A percentile compares a stretch with the other conserved stretches of the same genome.
These are phyloP conservation scores for Trichoderma pleuroti DNA, from an alignment of 2,329 filamentous ascomycete species.

Conservation along the genomic window DNA sequence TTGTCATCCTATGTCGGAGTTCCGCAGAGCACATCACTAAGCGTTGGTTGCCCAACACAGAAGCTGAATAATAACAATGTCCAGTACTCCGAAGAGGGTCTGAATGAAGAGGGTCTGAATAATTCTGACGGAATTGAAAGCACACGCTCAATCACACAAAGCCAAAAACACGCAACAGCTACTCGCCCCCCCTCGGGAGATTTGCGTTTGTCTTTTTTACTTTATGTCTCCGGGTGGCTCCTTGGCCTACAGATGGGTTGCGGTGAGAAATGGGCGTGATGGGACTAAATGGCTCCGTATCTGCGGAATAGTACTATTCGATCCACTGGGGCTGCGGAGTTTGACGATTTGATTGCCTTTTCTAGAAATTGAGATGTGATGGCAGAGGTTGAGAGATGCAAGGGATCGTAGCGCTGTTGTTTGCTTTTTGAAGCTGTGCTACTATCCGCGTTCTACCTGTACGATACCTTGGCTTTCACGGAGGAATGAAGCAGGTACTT, in stretches of 20 bases:
- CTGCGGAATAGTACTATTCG: conserved; percentile 2
- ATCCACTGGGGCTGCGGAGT: conserved; percentile 5
- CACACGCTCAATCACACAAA: background rate
- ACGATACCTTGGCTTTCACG: background rate
- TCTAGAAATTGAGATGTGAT: background rate
- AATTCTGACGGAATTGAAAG: background rate
- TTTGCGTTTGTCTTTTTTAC: background rate
- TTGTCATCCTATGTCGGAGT: background rate
- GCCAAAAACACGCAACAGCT: background rate
- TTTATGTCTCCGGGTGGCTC: background rate
- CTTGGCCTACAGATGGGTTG: background rate
- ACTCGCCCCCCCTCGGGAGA: background rate
- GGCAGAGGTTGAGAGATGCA: background rate
- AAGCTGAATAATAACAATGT: background rate
- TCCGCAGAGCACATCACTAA: background rate
- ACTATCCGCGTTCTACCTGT: background rate
- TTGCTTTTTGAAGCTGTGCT: background rate
- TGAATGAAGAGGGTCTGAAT: background rate
- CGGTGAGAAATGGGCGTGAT: background rate
- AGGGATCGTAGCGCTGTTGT: background rate
- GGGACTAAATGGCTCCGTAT: background rate
- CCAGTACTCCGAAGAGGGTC: background rate
- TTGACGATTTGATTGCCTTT: background rate
- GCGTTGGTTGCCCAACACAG: background rate
- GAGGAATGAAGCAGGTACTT: background rate